Conservation (phyloP, 2,329 filamentous ascomycete genomes). For the Cucurbitaria berberidis region DNA sequence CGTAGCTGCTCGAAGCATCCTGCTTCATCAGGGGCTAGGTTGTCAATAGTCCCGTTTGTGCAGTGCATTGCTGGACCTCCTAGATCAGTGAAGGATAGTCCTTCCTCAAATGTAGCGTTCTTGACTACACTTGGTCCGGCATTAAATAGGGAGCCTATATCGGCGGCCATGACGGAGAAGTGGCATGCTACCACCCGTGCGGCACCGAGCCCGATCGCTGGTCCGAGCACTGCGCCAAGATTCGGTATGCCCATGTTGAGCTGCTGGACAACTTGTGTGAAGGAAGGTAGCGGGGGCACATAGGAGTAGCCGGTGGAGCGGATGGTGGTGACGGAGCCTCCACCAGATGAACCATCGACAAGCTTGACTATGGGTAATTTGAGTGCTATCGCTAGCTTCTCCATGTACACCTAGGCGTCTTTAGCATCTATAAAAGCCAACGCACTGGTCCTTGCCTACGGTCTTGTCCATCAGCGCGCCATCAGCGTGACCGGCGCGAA, state of each 20-base stretch:
- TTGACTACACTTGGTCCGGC: conserved; percentile 69
- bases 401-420: conserved; percentile 58
- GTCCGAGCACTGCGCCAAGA: conserved; percentile 66
- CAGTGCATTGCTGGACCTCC: conserved; percentile 68
- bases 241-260: conserved; percentile 70
- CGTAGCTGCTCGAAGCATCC: conserved; percentile 67
- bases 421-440: conserved; percentile 15
- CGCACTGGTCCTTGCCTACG: conserved; percentile 10
- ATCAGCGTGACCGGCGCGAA: conserved; percentile 69
- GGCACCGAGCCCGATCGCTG: conserved; percentile 68
- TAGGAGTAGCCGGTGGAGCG: conserved; percentile 63
- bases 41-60: conserved; percentile 71
- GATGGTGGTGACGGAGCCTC: conserved; percentile 67
- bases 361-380: conserved; percentile 68
- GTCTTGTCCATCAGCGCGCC: conserved; percentile 65
- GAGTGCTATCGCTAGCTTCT: conserved; percentile 64
- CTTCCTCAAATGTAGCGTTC: conserved; percentile 69
- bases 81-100: conserved; percentile 62
- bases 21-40: conserved; percentile 65
- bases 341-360: conserved; percentile 68
- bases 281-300: conserved; percentile 62
- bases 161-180: conserved; percentile 70
- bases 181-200: conserved; percentile 67
- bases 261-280: conserved; percentile 61
- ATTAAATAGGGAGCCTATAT: conserved; percentile 68